phyloP scores from a whole-genome alignment of 805 yeast species.

The Cyberlindnera galapagoensis region DNA sequence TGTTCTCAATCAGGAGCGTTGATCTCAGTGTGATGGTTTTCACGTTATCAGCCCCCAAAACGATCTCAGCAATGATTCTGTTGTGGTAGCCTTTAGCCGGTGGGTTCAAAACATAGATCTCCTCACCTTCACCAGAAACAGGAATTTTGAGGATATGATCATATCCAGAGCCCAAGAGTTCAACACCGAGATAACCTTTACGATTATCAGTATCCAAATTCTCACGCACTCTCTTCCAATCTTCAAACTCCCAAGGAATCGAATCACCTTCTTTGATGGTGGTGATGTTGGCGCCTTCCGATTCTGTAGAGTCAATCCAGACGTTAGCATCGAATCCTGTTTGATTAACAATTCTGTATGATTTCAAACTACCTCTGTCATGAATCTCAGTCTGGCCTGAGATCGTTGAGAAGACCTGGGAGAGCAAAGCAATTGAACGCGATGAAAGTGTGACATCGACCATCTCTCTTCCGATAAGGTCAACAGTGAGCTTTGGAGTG shows the following conservation, averaged over 20 bases:
- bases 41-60: conserved; percentile 66
- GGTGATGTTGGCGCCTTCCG: conserved; percentile 22
- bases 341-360: conserved; percentile 74
- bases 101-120: conserved; percentile 61
- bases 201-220: conserved; percentile 60
- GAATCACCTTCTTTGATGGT: conserved; percentile 40
- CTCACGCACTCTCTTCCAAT: conserved; percentile 85
- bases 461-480: conserved; percentile 64
- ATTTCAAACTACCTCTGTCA: conserved; percentile 73
- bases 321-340: conserved; percentile 79
- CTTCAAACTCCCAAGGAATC: conserved; percentile 88
- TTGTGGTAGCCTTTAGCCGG: conserved; percentile 57
- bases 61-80: conserved; percentile 67
- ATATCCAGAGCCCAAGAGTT: conserved; percentile 50
- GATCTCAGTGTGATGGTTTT: conserved; percentile 77
- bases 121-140: conserved; percentile 79
- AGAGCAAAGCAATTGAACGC: conserved; percentile 67
- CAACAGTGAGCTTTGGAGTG: conserved; percentile 47
- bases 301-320: conserved; percentile 56
- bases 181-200: conserved; percentile 58
- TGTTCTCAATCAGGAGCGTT: conserved; percentile 62
- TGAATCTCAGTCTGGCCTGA: conserved; percentile 47
- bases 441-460: conserved; percentile 82
- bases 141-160: conserved; percentile 49
- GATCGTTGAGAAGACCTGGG: conserved; percentile 58